Evolutionary conservation across 2,329 filamentous ascomycete genomes (phyloP).

Genomic region (Penicillium sp.): DNA sequence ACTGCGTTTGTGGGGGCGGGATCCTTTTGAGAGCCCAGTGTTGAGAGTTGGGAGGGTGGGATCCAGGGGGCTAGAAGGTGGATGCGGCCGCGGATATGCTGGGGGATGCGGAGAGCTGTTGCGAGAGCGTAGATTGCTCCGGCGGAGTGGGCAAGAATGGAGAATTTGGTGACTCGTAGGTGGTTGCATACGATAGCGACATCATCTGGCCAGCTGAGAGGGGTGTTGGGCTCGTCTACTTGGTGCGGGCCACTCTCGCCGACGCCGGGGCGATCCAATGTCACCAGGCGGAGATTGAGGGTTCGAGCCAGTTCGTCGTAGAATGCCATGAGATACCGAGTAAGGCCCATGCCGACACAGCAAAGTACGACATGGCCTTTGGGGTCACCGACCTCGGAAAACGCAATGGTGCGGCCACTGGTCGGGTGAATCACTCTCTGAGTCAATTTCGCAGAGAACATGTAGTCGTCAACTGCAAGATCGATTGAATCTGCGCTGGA

Average conservation of each 20-base stretch:
- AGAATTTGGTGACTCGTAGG: constrained; percentile 92
- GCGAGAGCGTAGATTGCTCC: constrained; percentile 97
- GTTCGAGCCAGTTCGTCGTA: constrained; percentile 94
- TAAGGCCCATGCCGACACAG: constrained; percentile 96
- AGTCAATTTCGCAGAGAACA: constrained; percentile 79
- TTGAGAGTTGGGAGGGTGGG: constrained; percentile 87
- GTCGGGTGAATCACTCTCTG: constrained; percentile 86
- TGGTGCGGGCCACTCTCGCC: constrained; percentile 83
- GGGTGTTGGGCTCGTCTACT: constrained; percentile 76
- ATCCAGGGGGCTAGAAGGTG: constrained; percentile 92
- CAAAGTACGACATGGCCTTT: constrained; percentile 91
- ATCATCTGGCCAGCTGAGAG: constrained; percentile 87
- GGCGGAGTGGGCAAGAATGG: constrained; percentile 91
- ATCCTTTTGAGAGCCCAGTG: constrained; percentile 71
- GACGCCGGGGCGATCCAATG: constrained; percentile 89
- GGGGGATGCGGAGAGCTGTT: constrained; percentile 91
- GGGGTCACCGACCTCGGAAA: constrained; percentile 93
- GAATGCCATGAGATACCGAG: constrained; percentile 92
- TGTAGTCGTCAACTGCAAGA: constrained; percentile 80
- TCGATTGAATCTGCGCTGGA: constrained; percentile 84
- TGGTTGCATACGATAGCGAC: constrained; percentile 91
- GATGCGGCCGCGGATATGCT: constrained; percentile 90
- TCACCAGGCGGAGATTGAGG: constrained; percentile 85
- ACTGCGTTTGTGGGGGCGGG: constrained; percentile 81
- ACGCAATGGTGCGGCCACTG: constrained; percentile 85